A percentile compares a stretch with the other conserved stretches of the same genome.
phyloP scores from a whole-genome alignment of 768 basidiomycete genomes.

The Tephrocybe sp. region DNA sequence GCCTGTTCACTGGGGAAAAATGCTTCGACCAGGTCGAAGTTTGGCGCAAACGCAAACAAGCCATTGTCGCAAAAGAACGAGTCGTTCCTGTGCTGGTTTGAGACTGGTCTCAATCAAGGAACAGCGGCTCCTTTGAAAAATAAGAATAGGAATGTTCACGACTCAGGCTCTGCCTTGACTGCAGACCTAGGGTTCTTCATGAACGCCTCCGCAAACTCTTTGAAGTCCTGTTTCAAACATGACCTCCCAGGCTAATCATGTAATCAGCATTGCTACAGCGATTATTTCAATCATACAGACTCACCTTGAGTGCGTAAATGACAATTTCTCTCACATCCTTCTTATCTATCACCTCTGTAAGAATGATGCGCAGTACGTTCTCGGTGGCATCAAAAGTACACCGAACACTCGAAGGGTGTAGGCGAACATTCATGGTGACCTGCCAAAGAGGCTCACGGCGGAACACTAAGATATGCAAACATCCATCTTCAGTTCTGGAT shows the following conservation, averaged over 20 bases:
- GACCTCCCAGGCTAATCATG: constrained; percentile 38
- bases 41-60: too few species aligned
- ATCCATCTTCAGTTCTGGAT: background rate
- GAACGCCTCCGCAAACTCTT: constrained; percentile 46
- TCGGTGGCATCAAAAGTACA: constrained; percentile 58
- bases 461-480: constrained; percentile 44
- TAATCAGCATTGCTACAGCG: constrained; percentile 16
- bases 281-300: too few species aligned
- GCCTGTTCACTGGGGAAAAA: background rate
- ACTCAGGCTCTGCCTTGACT: constrained; percentile 14
- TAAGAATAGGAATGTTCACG: background rate
- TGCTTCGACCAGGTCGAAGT: too few species aligned
- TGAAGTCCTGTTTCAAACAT: constrained; percentile 52
- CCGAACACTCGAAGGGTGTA: constrained; percentile 52
- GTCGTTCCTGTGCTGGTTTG: too few species aligned
- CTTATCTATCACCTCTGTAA: constrained; percentile 44
- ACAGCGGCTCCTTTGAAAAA: too few species aligned
- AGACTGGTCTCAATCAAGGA: too few species aligned
- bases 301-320: constrained; percentile 65
- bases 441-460: constrained; percentile 70
- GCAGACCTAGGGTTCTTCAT: constrained; percentile 36
- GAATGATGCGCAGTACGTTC: constrained; percentile 49
- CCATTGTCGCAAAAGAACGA: too few species aligned
- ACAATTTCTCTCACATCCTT: constrained; percentile 40
- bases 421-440: constrained; percentile 63